A percentile compares a stretch with the other conserved stretches of the same genome.
phyloP scores from a whole-genome alignment of 305 asterid genomes.

The Fraxinus dipetala region DNA sequence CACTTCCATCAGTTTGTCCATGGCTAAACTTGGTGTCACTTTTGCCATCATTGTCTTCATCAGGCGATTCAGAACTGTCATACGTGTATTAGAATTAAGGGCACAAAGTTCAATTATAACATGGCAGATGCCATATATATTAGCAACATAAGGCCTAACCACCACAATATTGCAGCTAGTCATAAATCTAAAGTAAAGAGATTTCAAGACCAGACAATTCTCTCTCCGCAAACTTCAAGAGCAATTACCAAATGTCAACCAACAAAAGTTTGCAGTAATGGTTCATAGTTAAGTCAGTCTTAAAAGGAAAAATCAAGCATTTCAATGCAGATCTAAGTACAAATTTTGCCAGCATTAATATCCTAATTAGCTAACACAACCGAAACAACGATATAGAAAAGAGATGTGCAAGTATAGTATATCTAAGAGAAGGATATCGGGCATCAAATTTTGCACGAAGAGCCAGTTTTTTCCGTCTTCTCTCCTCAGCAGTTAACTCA shows the following conservation, averaged over 20 bases:
- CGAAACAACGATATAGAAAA: slow-evolving; percentile 2
- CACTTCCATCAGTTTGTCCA: slow-evolving; percentile 63
- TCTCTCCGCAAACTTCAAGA: slow-evolving; percentile 15
- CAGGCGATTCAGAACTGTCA: slow-evolving; percentile 56
- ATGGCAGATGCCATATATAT: slow-evolving; percentile 15
- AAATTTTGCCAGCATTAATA: slow-evolving; percentile 3
- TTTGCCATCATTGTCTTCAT: slow-evolving; percentile 55
- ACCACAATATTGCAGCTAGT: slow-evolving; percentile 7
- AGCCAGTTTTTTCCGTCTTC: slow-evolving; percentile 80
- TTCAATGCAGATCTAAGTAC: not conserved
- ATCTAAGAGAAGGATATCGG: slow-evolving; percentile 61
- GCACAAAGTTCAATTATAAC: slow-evolving; percentile 25
- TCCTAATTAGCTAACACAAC: not conserved
- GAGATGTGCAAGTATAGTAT: slow-evolving; percentile 10
- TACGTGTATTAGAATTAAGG: slow-evolving; percentile 64
- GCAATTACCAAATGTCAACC: not conserved
- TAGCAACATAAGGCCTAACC: not conserved
- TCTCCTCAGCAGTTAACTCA: slow-evolving; percentile 54
- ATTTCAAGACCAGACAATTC: slow-evolving; percentile 13
- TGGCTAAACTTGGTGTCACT: slow-evolving; percentile 40
- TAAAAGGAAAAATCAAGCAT: slow-evolving; percentile 8
- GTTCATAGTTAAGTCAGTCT: not conserved
- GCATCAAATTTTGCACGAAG: slow-evolving; percentile 92
- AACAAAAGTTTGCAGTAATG: not conserved
- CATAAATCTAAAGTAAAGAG: not conserved